Evolutionary conservation across 2,329 filamentous ascomycete genomes (phyloP).

Genomic region (Fusarium sp.): DNA sequence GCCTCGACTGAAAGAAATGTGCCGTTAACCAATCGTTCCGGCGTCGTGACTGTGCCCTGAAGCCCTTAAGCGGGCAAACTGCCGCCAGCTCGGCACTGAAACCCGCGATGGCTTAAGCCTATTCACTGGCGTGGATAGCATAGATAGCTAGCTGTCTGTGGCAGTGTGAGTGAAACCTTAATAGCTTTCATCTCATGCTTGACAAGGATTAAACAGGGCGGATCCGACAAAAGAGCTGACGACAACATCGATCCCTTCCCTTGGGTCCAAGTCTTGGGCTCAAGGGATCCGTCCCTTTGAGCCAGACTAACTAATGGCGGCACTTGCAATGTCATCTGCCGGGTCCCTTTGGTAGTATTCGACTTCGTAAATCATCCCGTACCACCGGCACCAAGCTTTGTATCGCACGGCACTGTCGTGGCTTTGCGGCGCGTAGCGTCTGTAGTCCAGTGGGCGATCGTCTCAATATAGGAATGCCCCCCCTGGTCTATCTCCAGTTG

Average conservation of each 20-base stretch:
- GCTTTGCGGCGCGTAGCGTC: constrained; percentile 20
- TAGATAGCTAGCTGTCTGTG: not conserved
- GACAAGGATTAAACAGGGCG: constrained; percentile 10
- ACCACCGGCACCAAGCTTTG: not conserved
- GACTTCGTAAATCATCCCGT: constrained; percentile 8
- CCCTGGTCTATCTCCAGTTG: constrained; percentile 18
- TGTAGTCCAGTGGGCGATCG: constrained; percentile 5
- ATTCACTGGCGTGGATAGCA: not conserved
- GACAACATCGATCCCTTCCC: constrained; percentile 5
- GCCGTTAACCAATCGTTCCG: constrained; percentile 1
- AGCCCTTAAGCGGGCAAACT: not conserved
- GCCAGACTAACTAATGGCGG: constrained; percentile 17
- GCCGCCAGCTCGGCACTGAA: not conserved
- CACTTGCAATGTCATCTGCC: constrained; percentile 21
- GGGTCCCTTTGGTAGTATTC: not conserved
- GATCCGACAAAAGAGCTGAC: constrained; percentile 19
- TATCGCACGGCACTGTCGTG: not conserved
- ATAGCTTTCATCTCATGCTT: not conserved
- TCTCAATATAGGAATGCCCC: constrained; percentile 16
- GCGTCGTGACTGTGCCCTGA: not conserved
- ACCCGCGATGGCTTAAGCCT: not conserved
- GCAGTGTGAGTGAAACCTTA: constrained; percentile 33
- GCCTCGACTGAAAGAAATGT: not conserved
- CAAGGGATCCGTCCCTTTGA: not conserved
- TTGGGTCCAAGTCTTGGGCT: not conserved